Evolutionary conservation across 768 basidiomycete species (phyloP).

Genomic region (Lentinula lateritia): DNA sequence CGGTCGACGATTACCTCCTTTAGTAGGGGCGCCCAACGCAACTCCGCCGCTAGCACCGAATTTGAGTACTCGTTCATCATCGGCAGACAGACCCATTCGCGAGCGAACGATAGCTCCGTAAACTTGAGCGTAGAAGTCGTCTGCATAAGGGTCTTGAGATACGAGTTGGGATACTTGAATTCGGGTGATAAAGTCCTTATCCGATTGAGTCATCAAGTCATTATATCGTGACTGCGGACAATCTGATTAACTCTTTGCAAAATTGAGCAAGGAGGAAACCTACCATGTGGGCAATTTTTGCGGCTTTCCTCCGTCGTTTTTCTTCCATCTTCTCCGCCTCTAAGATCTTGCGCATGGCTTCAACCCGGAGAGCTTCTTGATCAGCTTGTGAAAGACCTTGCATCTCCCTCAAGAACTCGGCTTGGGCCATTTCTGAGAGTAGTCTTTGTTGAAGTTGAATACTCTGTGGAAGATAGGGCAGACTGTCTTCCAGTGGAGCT

Average conservation of each 20-base stretch:
- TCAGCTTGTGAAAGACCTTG: conserved; percentile 54
- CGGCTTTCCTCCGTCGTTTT: conserved; percentile 72
- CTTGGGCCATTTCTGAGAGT: conserved; percentile 71
- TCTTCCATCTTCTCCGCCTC: conserved; percentile 88
- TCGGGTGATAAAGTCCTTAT: conserved; percentile 99
- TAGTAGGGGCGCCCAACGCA: conserved; percentile 73
- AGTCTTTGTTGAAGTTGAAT: conserved; percentile 72
- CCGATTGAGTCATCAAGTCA: conserved; percentile 94
- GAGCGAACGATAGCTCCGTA: conserved; percentile 82
- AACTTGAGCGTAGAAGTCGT: conserved; percentile 98
- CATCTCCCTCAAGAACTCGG: conserved; percentile 60
- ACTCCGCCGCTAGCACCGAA: conserved; percentile 82
- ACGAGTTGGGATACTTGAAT: conserved; percentile 99
- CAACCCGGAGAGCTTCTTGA: conserved; percentile 66
- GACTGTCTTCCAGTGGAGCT: conserved; percentile 43
- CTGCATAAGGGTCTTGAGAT: conserved; percentile 93
- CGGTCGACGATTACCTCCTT: conserved; percentile 63
- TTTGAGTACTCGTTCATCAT: conserved; percentile 77
- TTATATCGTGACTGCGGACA: conserved; percentile 75
- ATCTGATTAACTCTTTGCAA: conserved; percentile 6
- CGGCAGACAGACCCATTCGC: conserved; percentile 64
- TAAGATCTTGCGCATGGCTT: conserved; percentile 86
- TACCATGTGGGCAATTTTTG: conserved; percentile 89
- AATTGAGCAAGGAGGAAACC: conserved; percentile 12
- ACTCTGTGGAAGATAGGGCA: conserved; percentile 53